Base-by-base conservation (phyloP, 228 moss, liverwort and hornwort genomes). In the Sphagnum magellanicum region DNA sequence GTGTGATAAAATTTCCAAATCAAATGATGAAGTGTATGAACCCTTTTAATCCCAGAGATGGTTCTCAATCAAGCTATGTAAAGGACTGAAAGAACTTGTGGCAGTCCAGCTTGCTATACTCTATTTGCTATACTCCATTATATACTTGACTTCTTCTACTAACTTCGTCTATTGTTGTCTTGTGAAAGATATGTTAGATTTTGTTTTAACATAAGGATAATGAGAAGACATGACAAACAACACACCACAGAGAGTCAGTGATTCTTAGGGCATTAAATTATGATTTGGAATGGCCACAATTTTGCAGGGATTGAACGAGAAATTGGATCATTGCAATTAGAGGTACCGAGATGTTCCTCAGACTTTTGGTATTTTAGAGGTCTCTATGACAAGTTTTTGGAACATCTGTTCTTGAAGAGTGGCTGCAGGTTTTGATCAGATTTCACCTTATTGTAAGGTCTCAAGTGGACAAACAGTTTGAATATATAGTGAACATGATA, bases 261-360 rank as follows among this genome's bases (percentile, higher is more conserved):
- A 32, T 63, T 16, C 10, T 3, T 16, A 63, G 16, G 10, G 10
- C 16, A 8, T 63, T 9, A 63, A 63, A 48, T 48, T 16, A 16
- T 16, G 47, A 7, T 63, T 63, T 63, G 47, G 8, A 16, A 63
- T 16, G 16, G 16, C 16, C 63, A 32, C 11, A 15, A 66, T 69
- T 14, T 5, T 48, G 70, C 89, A 97, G 96, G 97, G 46, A 90
- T 97, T 69, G 97, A 97, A 75, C 78, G 93, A 75, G 97, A 97
- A 78, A 93, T 97, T 69, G 93, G 88, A 65, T 76, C 97, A 15
- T 83, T 97, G 65, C 93, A 97, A 75, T 79, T 97, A 50, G 97
- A 97, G 89, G 96, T 93, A 81, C 71, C 64, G 60, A 48, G 55
- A 13, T 74, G 9, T 12, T 63, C 48, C 49, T 14, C 10, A 15